phyloP scores from a whole-genome alignment of 208 protist species.

The Trypanosoma conorhini region DNA sequence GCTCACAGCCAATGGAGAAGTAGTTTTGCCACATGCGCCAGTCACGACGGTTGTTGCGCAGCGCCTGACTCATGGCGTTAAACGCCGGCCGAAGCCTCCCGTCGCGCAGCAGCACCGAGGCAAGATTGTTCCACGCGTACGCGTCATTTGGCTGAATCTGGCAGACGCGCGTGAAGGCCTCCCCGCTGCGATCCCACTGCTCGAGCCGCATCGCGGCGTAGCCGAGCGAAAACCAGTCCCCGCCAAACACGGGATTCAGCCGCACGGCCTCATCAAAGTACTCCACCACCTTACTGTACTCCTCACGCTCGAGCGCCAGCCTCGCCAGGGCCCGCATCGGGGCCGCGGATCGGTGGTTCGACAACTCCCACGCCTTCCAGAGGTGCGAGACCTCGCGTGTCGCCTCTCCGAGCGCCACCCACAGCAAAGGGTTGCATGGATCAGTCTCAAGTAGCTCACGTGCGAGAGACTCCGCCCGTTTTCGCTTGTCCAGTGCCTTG shows the following conservation, averaged over 20 bases:
- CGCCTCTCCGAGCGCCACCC: constrained; percentile 90
- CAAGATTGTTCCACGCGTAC: constrained; percentile 93
- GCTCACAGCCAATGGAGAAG: constrained; percentile 84
- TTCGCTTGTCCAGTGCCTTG: constrained; percentile 86
- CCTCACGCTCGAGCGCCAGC: constrained; percentile 81
- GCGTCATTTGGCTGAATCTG: constrained; percentile 90
- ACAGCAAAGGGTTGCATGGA: constrained; percentile 85
- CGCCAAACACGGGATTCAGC: constrained; percentile 90
- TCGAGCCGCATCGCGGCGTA: constrained; percentile 78
- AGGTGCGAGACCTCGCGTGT: constrained; percentile 80
- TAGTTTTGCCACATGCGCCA: constrained; percentile 95
- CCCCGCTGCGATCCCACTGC: constrained; percentile 66
- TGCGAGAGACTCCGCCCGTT: constrained; percentile 84
- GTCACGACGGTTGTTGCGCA: constrained; percentile 81
- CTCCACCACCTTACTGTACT: constrained; percentile 84
- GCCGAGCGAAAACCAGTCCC: constrained; percentile 92
- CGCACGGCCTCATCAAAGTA: constrained; percentile 89
- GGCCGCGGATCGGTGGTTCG: constrained; percentile 70
- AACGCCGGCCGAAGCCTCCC: constrained; percentile 83
- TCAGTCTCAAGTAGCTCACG: constrained; percentile 81
- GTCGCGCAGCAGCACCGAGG: constrained; percentile 77
- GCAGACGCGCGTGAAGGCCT: constrained; percentile 90
- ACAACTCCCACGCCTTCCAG: constrained; percentile 92
- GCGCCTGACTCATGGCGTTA: constrained; percentile 89
- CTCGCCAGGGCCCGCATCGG: constrained; percentile 88